These are phyloP conservation scores for Cytospora chrysosperma DNA, from an alignment of 2,329 filamentous ascomycete species.

Conservation along the genomic window DNA sequence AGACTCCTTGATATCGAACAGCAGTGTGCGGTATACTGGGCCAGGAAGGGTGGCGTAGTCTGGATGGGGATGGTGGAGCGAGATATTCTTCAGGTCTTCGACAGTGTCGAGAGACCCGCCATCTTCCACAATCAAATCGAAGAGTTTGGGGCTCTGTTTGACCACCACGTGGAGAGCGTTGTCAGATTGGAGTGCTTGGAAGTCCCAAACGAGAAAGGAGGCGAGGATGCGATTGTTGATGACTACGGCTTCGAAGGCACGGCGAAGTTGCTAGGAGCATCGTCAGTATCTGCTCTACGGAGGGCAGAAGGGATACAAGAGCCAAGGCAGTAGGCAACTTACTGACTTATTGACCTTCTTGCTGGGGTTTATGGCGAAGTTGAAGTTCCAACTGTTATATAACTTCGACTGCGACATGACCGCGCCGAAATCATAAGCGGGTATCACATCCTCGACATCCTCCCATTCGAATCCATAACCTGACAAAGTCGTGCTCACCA, in stretches of 20 bases:
- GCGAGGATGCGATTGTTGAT: constrained; percentile 20
- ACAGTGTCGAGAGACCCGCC: constrained; percentile 6
- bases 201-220: constrained; percentile 20
- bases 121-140: constrained; percentile 13
- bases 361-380: constrained; percentile 9
- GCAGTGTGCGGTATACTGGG: constrained; percentile 10
- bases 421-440: constrained; percentile 15
- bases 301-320: not conserved
- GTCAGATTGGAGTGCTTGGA: not conserved
- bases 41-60: constrained; percentile 13
- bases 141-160: constrained; percentile 14
- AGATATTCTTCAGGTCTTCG: constrained; percentile 5
- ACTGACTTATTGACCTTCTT: constrained; percentile 1
- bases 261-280: constrained; percentile 6
- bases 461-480: constrained; percentile 13
- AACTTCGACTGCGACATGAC: constrained; percentile 12
- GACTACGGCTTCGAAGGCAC: constrained; percentile 12
- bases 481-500: constrained; percentile 12
- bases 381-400: constrained; percentile 20
- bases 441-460: constrained; percentile 20
- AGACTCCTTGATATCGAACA: constrained; percentile 16
- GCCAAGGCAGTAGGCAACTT: not conserved
- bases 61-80: constrained; percentile 10
- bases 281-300: not conserved
- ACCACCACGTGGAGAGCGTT: constrained; percentile 18